Base-by-base conservation (phyloP, 768 basidiomycete species). In the Phylloporus sp. region DNA sequence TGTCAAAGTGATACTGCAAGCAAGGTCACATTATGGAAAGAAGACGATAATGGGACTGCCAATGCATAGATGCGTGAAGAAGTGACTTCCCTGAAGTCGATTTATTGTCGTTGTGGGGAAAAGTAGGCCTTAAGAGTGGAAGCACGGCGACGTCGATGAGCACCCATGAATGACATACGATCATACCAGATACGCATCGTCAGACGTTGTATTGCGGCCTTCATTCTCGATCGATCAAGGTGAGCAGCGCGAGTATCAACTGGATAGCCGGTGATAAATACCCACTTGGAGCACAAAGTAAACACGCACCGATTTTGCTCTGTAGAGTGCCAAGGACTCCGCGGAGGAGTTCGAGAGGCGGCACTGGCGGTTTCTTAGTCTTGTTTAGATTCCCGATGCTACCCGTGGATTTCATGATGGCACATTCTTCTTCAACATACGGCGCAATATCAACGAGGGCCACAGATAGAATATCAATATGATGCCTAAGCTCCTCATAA, bases 211-310 rank as follows among this genome's bases (percentile, higher is more conserved):
- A 89, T 63, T 1, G 76, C 74, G 3, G 79, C 82, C 55, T 90
- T 90, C 5, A 80, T 75, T 46, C 83, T 75, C 3, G 87, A 86
- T 38, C 88, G 80, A 51, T 89, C 86, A 27, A 90, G 71, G 62
- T 86, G 79, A 2, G 82, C 79, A 22, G 84, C 86, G 37, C 85
- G 82, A 3, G 80, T 81, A 59, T 90, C 87, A 37, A 78, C 85
- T 87, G 48, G 34, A 23, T 29, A 29, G 26, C 20, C 11, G 13
- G 13, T 41, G 31, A 38, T 38, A 28, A 28, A 38, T 14, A 3
- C 23, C 31, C 13, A 29, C 8, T 53, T 27, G 14, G 17, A 37
- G 24, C 5, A 23, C 14, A 15, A 38, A 36, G 22, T 35, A 18
- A 15, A 36, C 18, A 69, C 81, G 46, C 44, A 87, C 86, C 71